These are phyloP conservation scores for Aspergillaceae sp. DNA, from an alignment of 2,329 filamentous ascomycete genomes.

Conservation along the genomic window DNA sequence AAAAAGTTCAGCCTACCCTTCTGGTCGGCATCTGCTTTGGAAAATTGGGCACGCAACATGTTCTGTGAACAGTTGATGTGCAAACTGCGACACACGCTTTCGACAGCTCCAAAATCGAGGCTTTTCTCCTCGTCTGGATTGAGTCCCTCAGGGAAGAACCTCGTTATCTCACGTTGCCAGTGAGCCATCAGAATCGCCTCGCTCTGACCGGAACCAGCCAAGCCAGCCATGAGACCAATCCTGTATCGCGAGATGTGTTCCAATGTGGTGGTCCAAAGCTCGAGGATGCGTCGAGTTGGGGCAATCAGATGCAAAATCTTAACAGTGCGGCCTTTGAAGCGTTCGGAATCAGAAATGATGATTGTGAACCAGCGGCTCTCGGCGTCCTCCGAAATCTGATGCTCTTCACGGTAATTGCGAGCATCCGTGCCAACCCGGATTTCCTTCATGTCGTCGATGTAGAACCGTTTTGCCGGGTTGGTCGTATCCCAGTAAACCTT, in stretches of 20 bases:
- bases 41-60: conserved; percentile 65
- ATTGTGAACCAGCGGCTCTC: conserved; percentile 81
- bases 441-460: conserved; percentile 91
- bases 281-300: conserved; percentile 60
- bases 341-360: conserved; percentile 70
- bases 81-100: conserved; percentile 75
- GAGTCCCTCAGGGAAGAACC: conserved; percentile 45
- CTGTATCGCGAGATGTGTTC: conserved; percentile 77
- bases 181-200: conserved; percentile 73
- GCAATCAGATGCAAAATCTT: conserved; percentile 87
- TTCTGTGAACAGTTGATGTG: conserved; percentile 82
- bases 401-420: conserved; percentile 80
- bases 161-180: conserved; percentile 77
- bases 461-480: conserved; percentile 73
- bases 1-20: conserved; percentile 63
- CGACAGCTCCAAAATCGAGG: conserved; percentile 69
- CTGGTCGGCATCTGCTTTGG: conserved; percentile 57
- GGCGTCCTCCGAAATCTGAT: conserved; percentile 57
- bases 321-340: conserved; percentile 58
- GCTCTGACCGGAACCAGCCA: conserved; percentile 67
- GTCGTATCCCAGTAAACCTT: conserved; percentile 82
- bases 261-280: conserved; percentile 74
- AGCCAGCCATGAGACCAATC: conserved; percentile 79
- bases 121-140: conserved; percentile 53
- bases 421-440: conserved; percentile 77